A percentile compares a stretch with the other conserved stretches of the same genome.
Evolutionary conservation across 2,329 filamentous ascomycete genomes (phyloP).

Genomic region (Purpureocillium lavendulum): DNA sequence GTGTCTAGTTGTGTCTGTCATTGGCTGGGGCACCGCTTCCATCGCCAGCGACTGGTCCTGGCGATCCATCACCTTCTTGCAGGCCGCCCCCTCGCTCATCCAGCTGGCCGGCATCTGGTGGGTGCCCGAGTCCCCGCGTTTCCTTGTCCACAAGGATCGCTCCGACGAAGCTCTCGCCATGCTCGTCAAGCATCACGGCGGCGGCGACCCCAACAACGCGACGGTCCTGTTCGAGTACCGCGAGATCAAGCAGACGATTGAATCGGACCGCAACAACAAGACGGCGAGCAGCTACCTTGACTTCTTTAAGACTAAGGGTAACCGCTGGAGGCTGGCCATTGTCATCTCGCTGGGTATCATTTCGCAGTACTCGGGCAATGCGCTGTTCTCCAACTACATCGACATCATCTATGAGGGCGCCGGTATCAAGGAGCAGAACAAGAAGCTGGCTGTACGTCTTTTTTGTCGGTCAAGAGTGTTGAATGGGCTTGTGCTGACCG

Average conservation of each 20-base stretch:
- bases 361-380: constrained; percentile 61
- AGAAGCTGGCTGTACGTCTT: constrained; percentile 43
- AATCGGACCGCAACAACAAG: constrained; percentile 42
- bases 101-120: constrained; percentile 59
- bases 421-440: constrained; percentile 48
- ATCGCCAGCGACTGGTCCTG: constrained; percentile 57
- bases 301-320: constrained; percentile 54
- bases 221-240: constrained; percentile 58
- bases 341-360: constrained; percentile 57
- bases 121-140: constrained; percentile 61
- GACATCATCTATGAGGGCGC: constrained; percentile 53
- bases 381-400: constrained; percentile 59
- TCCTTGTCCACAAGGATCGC: constrained; percentile 54
- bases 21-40: constrained; percentile 54
- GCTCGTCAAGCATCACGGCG: constrained; percentile 55
- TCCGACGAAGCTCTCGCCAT: constrained; percentile 53
- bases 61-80: constrained; percentile 57
- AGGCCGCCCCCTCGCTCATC: constrained; percentile 51
- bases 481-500: no score
- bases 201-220: constrained; percentile 47
- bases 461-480: no score
- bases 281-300: constrained; percentile 47
- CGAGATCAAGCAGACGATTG: constrained; percentile 58
- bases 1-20: constrained; percentile 42
- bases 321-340: constrained; percentile 55